Evolutionary conservation across 2,329 filamentous ascomycete genomes (phyloP).

Genomic region (Arthrobotrys entomopaga): DNA sequence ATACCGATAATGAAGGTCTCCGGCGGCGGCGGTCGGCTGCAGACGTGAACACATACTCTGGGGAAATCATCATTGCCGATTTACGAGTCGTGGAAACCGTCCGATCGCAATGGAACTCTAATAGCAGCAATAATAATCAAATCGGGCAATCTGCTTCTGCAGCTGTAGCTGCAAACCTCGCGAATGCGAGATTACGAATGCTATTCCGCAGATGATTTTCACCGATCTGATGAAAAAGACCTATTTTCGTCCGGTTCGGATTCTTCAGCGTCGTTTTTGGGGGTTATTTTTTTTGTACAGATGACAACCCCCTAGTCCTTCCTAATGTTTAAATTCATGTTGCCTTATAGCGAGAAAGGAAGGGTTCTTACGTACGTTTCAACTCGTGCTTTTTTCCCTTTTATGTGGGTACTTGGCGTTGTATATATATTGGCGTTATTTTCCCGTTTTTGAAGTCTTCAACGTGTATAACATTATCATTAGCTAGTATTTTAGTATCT

Average conservation of each 20-base stretch:
- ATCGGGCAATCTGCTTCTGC: slow-evolving; percentile 33
- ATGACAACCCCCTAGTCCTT: neutral
- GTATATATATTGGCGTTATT: slow-evolving; percentile 42
- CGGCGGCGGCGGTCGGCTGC: slow-evolving; percentile 20
- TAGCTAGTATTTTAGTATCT: slow-evolving; percentile 4
- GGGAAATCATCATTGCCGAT: slow-evolving; percentile 57
- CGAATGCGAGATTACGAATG: slow-evolving; percentile 36
- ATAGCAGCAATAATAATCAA: slow-evolving; percentile 31
- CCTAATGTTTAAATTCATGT: neutral
- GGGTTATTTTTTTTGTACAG: slow-evolving; percentile 2
- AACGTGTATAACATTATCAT: slow-evolving; percentile 37
- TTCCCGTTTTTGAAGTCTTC: neutral
- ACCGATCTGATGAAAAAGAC: no score
- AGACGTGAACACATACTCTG: slow-evolving; percentile 54
- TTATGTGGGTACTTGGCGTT: neutral
- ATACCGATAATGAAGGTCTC: slow-evolving; percentile 3
- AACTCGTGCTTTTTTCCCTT: neutral
- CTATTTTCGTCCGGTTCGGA: neutral
- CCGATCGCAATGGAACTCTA: slow-evolving; percentile 56
- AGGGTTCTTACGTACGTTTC: no score
- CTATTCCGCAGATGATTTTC: slow-evolving; percentile 42
- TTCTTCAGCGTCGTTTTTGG: neutral
- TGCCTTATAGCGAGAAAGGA: no score
- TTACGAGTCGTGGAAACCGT: slow-evolving; percentile 57
- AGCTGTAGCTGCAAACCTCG: slow-evolving; percentile 40